Evolutionary conservation across 2,329 filamentous ascomycete genomes (phyloP), one percentile per base, ranked within the genome.

Genomic region (Leptographium flavum): DNA sequence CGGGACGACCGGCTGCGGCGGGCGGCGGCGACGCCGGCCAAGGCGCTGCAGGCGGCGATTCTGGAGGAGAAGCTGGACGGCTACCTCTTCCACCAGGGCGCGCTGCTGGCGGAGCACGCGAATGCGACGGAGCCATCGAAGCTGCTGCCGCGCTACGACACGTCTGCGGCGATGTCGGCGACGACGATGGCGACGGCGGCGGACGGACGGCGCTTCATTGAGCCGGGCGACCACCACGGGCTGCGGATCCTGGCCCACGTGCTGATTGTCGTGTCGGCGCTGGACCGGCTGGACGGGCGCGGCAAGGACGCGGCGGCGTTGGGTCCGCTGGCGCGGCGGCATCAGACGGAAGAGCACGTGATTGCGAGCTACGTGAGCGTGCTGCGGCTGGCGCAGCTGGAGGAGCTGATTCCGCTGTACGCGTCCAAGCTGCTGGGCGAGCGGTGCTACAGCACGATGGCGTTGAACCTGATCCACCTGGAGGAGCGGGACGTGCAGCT

Each of bases 371-470:
- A 96, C 58, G 82, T 93, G 45, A 83, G 83, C 54, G 80, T 83
- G 49, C 65, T 98, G 32, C 78, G 84, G 37, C 70, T 82, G 39
- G 75, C 76, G 15, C 76, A 79, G 30, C 76, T 92, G 45, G 77
- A 83, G 48, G 81, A 90, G 50, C 65, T 92, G 36, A 83, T 94
- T 45, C 88, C 92, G 1, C 67, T 94, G 1, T 98, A 98, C 60
- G 88, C 85, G 50, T 87, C 87, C 9, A 81, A 86, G 54, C 69
- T 98, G 13, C 70, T 76, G 10, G 65, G 70, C 7, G 67, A 76
- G 13, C 73, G 81, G 50, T 72, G 74, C 49, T 79, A 87, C 53
- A 73, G 79, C 45, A 80, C 81, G 15, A 70, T 98, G 41, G 85
- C 81, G 47, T 74, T 77, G 43, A 83, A 93, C 46, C 66, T 95